Base-by-base conservation (phyloP, 176 grass and related monocot species). In the Guadua angustifolia region DNA sequence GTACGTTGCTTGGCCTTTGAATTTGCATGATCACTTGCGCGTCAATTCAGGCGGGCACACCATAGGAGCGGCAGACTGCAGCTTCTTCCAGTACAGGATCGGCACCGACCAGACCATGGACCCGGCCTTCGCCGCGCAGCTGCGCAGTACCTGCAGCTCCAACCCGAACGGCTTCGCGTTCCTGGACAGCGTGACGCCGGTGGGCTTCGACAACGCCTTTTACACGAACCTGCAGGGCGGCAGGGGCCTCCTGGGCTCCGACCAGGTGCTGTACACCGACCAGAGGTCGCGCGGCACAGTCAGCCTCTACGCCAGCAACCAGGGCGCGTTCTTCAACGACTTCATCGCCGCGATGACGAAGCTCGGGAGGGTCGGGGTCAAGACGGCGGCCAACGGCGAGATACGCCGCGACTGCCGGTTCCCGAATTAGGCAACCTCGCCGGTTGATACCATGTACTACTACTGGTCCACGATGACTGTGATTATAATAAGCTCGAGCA, bases 301-400 rank as follows among this genome's bases (percentile, higher is more conserved):
- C 14, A 29, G 90, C 83, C 11, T 14, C 57, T 94, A 92, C 77
- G 92, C 90, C 5, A 3, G 50, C 6, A 86, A 92, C 78, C 89
- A 90, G 52, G 72, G 0, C 49, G 78, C 84, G 29, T 94, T 94
- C 87, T 92, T 90, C 53, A 0, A 17, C 46, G 82, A 83, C 33
- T 94, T 94, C 69, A 22, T 36, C 7, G 39, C 59, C 25, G 90
- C 87, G 5, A 79, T 94, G 73, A 84, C 18, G 5, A 92, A 90
- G 89, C 92, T 92, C 15, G 92, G 92, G 0, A 74, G 90, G 84
- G 9, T 94, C 21, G 87, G 89, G 47, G 78, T 89, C 85, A 94
- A 94, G 81, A 88, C 90, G 1, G 78, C 87, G 18, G 77, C 82
- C 32, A 42, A 74, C 40, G 92, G 92, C n/a, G 89, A 94, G 89